Conservation (phyloP, 1,284 basidiomycete genomes). For the Golubevia sp. region DNA sequence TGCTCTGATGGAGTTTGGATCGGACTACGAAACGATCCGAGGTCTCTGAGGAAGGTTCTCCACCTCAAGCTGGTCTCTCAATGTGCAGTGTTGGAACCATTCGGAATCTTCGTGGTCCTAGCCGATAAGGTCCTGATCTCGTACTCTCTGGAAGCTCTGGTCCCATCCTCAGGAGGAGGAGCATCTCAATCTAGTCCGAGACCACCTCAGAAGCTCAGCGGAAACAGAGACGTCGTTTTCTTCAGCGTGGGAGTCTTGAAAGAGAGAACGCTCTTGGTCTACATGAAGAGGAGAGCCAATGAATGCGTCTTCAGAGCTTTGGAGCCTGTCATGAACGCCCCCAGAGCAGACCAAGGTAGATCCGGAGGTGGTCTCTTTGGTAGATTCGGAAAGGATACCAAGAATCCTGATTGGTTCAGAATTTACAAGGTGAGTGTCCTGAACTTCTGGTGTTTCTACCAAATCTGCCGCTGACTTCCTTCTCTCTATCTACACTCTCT, state of each 20-base stretch:
- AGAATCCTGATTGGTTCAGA: slow-evolving; percentile 88
- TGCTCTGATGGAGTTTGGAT: slow-evolving; percentile 97
- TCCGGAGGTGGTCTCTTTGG: slow-evolving; percentile 69
- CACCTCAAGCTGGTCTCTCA: slow-evolving; percentile 89
- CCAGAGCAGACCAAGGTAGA: slow-evolving; percentile 71
- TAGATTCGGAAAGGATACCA: slow-evolving; percentile 74
- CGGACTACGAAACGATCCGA: slow-evolving; percentile 83
- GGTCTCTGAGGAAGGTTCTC: slow-evolving; percentile 83
- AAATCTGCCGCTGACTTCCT: background rate
- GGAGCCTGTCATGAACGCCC: slow-evolving; percentile 85
- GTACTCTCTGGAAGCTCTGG: slow-evolving; percentile 92
- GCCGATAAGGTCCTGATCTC: slow-evolving; percentile 75
- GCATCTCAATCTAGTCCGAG: slow-evolving; percentile 22
- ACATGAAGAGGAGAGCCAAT: slow-evolving; percentile 89
- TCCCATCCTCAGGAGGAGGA: slow-evolving; percentile 73
- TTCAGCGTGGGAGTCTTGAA: slow-evolving; percentile 87
- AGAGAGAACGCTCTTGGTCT: slow-evolving; percentile 84
- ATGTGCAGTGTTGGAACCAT: slow-evolving; percentile 90
- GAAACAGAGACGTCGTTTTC: slow-evolving; percentile 87
- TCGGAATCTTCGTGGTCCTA: slow-evolving; percentile 91
- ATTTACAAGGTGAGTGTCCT: slow-evolving; percentile 71
- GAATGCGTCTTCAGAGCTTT: slow-evolving; percentile 91
- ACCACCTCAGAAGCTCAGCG: slow-evolving; percentile 80
- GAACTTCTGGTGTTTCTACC: background rate
- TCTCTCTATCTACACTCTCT: slow-evolving; percentile 17